Conservation (phyloP, 1,284 basidiomycete species). For the Hypsizygus ulmarius region DNA sequence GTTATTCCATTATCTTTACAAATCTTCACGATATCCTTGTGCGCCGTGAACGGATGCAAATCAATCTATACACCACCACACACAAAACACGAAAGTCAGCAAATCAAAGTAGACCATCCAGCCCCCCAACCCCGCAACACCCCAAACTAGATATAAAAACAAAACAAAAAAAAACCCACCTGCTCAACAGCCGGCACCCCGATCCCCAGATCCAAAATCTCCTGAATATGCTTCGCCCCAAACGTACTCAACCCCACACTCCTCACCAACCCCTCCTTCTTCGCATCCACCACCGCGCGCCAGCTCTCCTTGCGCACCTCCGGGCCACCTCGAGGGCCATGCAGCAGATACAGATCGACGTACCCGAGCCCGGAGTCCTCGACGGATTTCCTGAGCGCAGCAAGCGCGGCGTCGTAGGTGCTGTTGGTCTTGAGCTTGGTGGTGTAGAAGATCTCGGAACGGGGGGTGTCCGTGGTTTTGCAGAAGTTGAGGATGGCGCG, state of each 20-base stretch:
- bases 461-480: slow-evolving; percentile 41
- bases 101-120: too few species aligned
- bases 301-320: slow-evolving; percentile 53
- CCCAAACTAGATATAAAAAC: not conserved
- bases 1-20: slow-evolving; percentile 59
- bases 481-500: slow-evolving; percentile 60
- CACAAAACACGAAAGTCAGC: too few species aligned
- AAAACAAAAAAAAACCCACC: slow-evolving; percentile 33
- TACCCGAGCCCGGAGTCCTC: slow-evolving; percentile 53
- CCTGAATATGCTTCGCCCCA: slow-evolving; percentile 62
- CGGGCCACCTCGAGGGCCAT: slow-evolving; percentile 57
- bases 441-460: slow-evolving; percentile 63
- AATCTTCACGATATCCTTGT: slow-evolving; percentile 59
- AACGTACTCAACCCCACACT: slow-evolving; percentile 74
- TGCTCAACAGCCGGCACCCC: slow-evolving; percentile 64
- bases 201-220: slow-evolving; percentile 51
- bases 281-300: slow-evolving; percentile 52
- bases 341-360: slow-evolving; percentile 71
- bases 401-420: slow-evolving; percentile 47
- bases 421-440: slow-evolving; percentile 66
- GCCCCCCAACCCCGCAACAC: too few species aligned
- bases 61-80: slow-evolving; percentile 41
- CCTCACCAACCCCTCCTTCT: slow-evolving; percentile 58
- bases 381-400: slow-evolving; percentile 54
- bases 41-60: slow-evolving; percentile 74